Percentiles rank a stretch among this genome's conserved stretches.
Conservation (phyloP, 2,329 filamentous ascomycete genomes). For the Alternaria sp. region DNA sequence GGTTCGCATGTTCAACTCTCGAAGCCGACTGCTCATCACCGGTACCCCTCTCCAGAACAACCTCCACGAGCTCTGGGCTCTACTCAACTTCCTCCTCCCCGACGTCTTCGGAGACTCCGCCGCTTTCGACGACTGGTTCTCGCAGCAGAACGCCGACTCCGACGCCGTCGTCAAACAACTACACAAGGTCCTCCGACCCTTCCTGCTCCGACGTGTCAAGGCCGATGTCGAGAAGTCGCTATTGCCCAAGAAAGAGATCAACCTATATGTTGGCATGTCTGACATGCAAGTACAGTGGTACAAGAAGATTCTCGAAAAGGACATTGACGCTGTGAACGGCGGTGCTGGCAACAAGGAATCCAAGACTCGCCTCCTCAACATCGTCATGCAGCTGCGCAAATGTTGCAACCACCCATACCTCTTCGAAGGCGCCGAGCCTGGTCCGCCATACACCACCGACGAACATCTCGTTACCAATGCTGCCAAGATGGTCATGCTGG, state of each 20-base stretch:
- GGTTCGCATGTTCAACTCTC: constrained; percentile 93
- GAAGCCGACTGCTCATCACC: constrained; percentile 94
- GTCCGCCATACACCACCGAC: constrained; percentile 96
- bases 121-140: constrained; percentile 99
- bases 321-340: constrained; percentile 98
- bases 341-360: constrained; percentile 96
- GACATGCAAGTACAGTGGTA: constrained; percentile 99
- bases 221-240: constrained; percentile 98
- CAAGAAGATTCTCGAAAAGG: constrained; percentile 97
- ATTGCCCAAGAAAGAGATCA: constrained; percentile 95
- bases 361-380: constrained; percentile 95
- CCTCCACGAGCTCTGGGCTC: constrained; percentile 94
- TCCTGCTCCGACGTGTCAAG: constrained; percentile 95
- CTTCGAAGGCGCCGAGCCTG: constrained; percentile 96
- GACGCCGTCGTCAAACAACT: constrained; percentile 96
- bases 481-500: constrained; percentile 96
- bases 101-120: constrained; percentile 98
- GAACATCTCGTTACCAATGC: constrained; percentile 94
- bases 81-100: constrained; percentile 96
- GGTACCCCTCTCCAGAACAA: constrained; percentile 98
- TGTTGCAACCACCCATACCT: constrained; percentile 99
- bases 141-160: constrained; percentile 86
- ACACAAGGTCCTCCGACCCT: constrained; percentile 90
- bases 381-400: constrained; percentile 99
- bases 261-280: constrained; percentile 97